These are phyloP conservation scores for Carex littledalei DNA, from an alignment of 176 grass and related monocot genomes.

Conservation along the genomic window DNA sequence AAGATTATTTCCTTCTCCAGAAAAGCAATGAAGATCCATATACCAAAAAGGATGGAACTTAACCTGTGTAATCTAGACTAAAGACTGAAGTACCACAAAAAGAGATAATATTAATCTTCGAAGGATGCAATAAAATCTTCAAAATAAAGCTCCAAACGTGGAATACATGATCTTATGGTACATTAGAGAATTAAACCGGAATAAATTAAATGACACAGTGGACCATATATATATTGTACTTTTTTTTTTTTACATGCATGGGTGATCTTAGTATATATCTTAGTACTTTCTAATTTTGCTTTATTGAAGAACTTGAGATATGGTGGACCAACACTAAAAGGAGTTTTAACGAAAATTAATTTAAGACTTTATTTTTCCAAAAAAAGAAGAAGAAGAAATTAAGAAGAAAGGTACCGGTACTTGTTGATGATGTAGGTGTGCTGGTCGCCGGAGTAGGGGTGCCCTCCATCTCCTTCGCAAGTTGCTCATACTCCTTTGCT, in stretches of 20 bases:
- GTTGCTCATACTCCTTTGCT: slow-evolving; percentile 3
- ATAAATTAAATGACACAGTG: background rate
- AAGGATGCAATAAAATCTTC: background rate
- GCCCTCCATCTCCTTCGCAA: background rate
- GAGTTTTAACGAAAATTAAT: background rate
- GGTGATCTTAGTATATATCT: background rate
- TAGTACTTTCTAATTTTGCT: background rate
- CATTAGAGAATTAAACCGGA: background rate
- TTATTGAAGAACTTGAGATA: background rate
- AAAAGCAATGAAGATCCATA: background rate
- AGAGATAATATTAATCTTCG: background rate
- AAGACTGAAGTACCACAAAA: background rate
- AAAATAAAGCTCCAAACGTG: background rate
- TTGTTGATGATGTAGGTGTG: background rate
- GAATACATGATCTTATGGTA: background rate
- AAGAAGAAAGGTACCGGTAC: background rate
- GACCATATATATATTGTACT: background rate
- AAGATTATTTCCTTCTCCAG: background rate
- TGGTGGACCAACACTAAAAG: background rate
- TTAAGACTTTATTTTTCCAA: background rate
- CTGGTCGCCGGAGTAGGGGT: background rate
- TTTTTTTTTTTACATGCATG: background rate
- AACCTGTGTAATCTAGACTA: background rate
- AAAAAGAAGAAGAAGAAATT: background rate
- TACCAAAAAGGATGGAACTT: background rate